Base-by-base conservation (phyloP, 768 basidiomycete species). In the Tricholoma matsutake region DNA sequence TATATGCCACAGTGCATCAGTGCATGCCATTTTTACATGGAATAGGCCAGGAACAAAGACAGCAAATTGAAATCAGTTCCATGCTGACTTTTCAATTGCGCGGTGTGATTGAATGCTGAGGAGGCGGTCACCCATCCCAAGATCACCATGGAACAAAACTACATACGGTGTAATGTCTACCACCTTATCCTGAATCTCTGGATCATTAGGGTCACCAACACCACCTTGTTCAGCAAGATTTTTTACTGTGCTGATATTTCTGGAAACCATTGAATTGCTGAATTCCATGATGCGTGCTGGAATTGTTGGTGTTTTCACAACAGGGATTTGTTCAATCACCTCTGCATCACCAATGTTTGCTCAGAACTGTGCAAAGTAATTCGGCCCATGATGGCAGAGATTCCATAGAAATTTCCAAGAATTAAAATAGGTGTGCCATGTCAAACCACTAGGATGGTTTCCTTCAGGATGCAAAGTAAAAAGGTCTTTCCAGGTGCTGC, bases 11-110 rank as follows among this genome's bases (percentile, higher is more conserved):
- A 73, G 47, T 9, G 71, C 68, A 54, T 71, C 65, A 3, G 63
- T 67, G 61, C 61, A 63, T 0, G 71, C 70, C 70, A 71, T 71
- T 52, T 71, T 72, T 39, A 67, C 35, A 35, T 73, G 72, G 49
- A 74, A 73, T 7, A 69, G 54, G 2, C 72, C 71, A n/a, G 64
- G 59, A 1, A 59, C 34, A 22, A 61, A 69, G 7, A 69, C 45
- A 3, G 70, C 41, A 47, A 51, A 67, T 57, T 68, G 45, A 47
- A 25, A 47, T 4, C 7, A 3, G 45, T 47, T 47, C 22, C 45
- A 47, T 47, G 45, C 2, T 3, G 22, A 47, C 0, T 47, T 7
- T 7, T 47, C 20, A 13, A 25, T 25, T 47, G 45, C 0, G 4
- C 41, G 5, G 0, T 14, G n/a, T 8, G 10, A 32, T 60, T 54